Percentiles rank a stretch among this genome's conserved stretches.
These are phyloP conservation scores for Yamagishiella unicocca DNA, from an alignment of 139 green algal genomes.

Conservation along the genomic window DNA sequence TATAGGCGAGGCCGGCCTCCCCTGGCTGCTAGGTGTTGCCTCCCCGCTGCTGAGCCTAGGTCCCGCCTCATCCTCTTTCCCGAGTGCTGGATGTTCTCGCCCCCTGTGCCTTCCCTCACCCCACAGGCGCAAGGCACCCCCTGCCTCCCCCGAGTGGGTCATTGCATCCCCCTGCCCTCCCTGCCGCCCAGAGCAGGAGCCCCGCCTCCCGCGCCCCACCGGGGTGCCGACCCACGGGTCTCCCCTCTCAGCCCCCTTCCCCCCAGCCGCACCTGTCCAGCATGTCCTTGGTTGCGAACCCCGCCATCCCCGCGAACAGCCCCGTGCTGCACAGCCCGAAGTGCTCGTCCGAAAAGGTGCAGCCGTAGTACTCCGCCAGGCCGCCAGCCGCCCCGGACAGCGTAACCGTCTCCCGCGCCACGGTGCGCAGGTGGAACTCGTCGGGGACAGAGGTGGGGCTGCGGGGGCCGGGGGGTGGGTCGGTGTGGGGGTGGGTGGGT, in stretches of 20 bases:
- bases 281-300: background rate
- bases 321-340: conserved; percentile 34
- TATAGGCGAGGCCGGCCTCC: too few relatives aligned
- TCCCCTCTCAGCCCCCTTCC: background rate
- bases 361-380: conserved; percentile 37
- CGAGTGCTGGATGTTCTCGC: too few relatives aligned
- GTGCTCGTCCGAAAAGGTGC: conserved; percentile 45
- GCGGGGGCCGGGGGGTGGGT: background rate
- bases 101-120: too few relatives aligned
- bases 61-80: too few relatives aligned
- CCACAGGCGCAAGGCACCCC: too few relatives aligned
- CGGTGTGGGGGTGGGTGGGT: background rate
- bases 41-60: too few relatives aligned
- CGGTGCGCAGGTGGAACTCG: background rate
- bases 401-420: conserved; percentile 1
- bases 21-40: too few relatives aligned
- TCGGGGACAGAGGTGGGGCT: conserved; percentile 7
- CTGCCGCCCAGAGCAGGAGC: too few relatives aligned
- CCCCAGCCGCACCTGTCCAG: background rate
- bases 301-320: conserved; percentile 21
- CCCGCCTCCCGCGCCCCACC: too few relatives aligned
- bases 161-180: background rate
- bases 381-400: background rate
- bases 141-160: too few relatives aligned
- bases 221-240: too few relatives aligned